phyloP scores from a whole-genome alignment of 1,284 basidiomycete genomes.

The Clitocybe nebularis region DNA sequence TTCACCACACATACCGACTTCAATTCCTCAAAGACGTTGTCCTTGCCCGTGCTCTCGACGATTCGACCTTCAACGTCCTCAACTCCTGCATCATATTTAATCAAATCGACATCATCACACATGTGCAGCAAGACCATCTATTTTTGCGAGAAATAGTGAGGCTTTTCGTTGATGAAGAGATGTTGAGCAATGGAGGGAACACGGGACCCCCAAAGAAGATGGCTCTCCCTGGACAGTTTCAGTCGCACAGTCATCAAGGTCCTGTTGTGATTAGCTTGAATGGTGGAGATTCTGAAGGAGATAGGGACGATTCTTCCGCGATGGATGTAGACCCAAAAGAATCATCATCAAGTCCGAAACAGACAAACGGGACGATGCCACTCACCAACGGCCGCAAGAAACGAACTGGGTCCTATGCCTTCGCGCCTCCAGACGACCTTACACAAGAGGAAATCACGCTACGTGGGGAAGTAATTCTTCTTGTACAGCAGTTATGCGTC shows the following conservation, averaged over 20 bases:
- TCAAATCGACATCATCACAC: slow-evolving; percentile 95
- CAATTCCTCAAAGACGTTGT: slow-evolving; percentile 98
- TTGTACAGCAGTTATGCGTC: slow-evolving; percentile 89
- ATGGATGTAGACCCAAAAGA: slow-evolving; percentile 37
- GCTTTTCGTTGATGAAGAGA: slow-evolving; percentile 70
- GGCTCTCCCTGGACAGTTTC: slow-evolving; percentile 19
- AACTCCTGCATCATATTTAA: slow-evolving; percentile 99
- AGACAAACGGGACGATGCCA: slow-evolving; percentile 25
- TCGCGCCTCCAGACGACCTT: slow-evolving; percentile 47
- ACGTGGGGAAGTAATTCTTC: slow-evolving; percentile 73
- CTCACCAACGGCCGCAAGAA: slow-evolving; percentile 18
- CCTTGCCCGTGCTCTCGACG: slow-evolving; percentile 90
- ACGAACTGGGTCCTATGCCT: slow-evolving; percentile 38
- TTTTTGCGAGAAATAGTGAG: slow-evolving; percentile 80
- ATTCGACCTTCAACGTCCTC: slow-evolving; percentile 95
- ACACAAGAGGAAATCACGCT: slow-evolving; percentile 47
- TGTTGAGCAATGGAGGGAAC: slow-evolving; percentile 35
- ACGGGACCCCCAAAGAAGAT: slow-evolving; percentile 18
- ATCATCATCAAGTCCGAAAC: slow-evolving; percentile 19
- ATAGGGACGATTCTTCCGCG: slow-evolving; percentile 18
- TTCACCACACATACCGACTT: slow-evolving; percentile 95
- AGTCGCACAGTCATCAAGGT: slow-evolving; percentile 16
- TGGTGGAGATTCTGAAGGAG: slow-evolving; percentile 21
- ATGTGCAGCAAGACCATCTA: slow-evolving; percentile 75
- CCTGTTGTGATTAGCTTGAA: slow-evolving; percentile 29